These are phyloP conservation scores for Fusarium sp. DNA, from an alignment of 2,329 filamentous ascomycete genomes.

Conservation along the genomic window DNA sequence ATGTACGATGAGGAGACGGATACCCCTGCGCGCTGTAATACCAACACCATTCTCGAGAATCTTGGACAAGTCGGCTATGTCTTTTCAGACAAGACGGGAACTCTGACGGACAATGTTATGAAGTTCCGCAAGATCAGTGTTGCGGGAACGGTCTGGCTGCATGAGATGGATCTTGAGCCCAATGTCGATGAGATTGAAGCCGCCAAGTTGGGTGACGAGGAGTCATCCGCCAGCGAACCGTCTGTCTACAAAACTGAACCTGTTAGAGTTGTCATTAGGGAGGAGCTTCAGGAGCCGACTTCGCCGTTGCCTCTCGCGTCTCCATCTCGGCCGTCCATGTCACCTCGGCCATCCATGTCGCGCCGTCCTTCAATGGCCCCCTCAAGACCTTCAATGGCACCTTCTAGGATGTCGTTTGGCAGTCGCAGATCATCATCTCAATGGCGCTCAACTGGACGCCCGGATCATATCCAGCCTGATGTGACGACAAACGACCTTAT, in stretches of 20 bases:
- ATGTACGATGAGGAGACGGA: conserved; percentile 90
- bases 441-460: conserved; percentile 58
- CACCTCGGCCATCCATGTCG: conserved; percentile 37
- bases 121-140: conserved; percentile 92
- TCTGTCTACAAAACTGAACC: conserved; percentile 45
- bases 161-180: conserved; percentile 72
- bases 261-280: conserved; percentile 45
- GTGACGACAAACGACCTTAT: conserved; percentile 76
- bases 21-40: conserved; percentile 87
- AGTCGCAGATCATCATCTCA: conserved; percentile 58
- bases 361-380: conserved; percentile 42
- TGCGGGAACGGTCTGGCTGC: conserved; percentile 87
- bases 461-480: conserved; percentile 61
- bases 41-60: conserved; percentile 94
- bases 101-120: conserved; percentile 94
- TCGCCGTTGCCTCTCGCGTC: conserved; percentile 36
- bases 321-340: conserved; percentile 46
- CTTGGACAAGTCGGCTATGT: conserved; percentile 88
- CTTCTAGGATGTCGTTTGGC: conserved; percentile 43
- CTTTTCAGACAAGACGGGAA: conserved; percentile 95
- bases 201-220: conserved; percentile 32
- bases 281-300: conserved; percentile 36
- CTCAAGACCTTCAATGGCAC: conserved; percentile 42
- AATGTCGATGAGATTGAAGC: conserved; percentile 39
- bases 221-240: conserved; percentile 38